Evolutionary conservation across 352 stramenopile genomes (phyloP).

Genomic region (Phytophthora constricta): DNA sequence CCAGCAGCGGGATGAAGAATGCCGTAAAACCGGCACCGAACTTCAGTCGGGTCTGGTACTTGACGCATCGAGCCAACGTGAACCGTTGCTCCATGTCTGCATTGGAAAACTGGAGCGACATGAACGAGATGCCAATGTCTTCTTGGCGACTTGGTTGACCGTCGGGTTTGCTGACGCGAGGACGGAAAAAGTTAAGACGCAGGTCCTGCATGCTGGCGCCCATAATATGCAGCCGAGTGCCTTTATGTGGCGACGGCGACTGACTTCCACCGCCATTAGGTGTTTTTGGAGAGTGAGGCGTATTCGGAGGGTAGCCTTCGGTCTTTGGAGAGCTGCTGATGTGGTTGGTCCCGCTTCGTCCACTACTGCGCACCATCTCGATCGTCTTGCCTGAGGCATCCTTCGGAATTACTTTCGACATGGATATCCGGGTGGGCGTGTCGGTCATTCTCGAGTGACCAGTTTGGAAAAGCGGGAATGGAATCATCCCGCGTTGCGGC

Average conservation of each 20-base stretch:
- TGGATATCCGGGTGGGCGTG: conserved; percentile 53
- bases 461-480: conserved; percentile 79
- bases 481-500: conserved; percentile 51
- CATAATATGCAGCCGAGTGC: conserved; percentile 56
- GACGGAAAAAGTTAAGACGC: conserved; percentile 78
- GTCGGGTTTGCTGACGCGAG: conserved; percentile 37
- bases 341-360: conserved; percentile 33
- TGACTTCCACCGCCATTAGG: conserved; percentile 19
- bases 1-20: conserved; percentile 83
- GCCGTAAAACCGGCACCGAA: conserved; percentile 80
- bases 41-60: conserved; percentile 79
- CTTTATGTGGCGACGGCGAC: conserved; percentile 35
- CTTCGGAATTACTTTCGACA: conserved; percentile 84
- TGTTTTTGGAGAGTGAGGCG: conserved; percentile 26
- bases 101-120: conserved; percentile 78
- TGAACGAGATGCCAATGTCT: conserved; percentile 78
- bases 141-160: conserved; percentile 64
- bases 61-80: conserved; percentile 46
- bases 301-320: not conserved
- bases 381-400: conserved; percentile 36
- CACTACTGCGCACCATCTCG: conserved; percentile 42
- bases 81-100: conserved; percentile 74
- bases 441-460: conserved; percentile 82
- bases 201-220: conserved; percentile 68
- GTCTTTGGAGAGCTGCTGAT: not conserved